A percentile compares a stretch with the other conserved stretches of the same genome.
These are phyloP conservation scores for Beauveria sp. DNA, from an alignment of 2,329 filamentous ascomycete species.

Conservation along the genomic window DNA sequence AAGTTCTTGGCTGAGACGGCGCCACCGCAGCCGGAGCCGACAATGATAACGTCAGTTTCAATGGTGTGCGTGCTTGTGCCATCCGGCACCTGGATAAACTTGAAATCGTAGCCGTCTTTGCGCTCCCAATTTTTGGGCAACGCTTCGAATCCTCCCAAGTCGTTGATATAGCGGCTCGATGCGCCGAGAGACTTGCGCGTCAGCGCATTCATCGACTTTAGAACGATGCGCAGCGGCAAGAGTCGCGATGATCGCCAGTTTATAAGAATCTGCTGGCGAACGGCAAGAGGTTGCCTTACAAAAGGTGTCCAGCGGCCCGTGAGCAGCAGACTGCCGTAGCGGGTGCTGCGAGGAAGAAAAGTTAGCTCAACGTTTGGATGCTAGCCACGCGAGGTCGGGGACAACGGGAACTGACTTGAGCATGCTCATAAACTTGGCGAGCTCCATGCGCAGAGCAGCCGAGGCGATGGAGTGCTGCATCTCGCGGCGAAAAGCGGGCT, in stretches of 20 bases:
- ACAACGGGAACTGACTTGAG: slow-evolving; percentile 34
- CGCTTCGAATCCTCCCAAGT: slow-evolving; percentile 50
- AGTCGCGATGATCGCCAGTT: slow-evolving; percentile 54
- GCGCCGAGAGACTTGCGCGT: slow-evolving; percentile 48
- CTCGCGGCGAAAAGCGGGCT: slow-evolving; percentile 44
- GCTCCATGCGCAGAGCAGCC: slow-evolving; percentile 27
- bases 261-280: slow-evolving; percentile 55
- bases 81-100: slow-evolving; percentile 51
- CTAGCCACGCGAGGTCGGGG: background rate
- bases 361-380: background rate
- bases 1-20: slow-evolving; percentile 75
- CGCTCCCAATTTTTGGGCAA: slow-evolving; percentile 40
- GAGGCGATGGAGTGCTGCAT: slow-evolving; percentile 35
- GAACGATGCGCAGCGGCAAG: slow-evolving; percentile 44
- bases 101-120: slow-evolving; percentile 45
- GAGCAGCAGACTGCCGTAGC: slow-evolving; percentile 53
- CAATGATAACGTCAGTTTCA: slow-evolving; percentile 73
- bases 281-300: slow-evolving; percentile 49
- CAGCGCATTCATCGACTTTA: slow-evolving; percentile 47
- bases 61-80: slow-evolving; percentile 46
- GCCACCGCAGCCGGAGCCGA: slow-evolving; percentile 83
- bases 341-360: slow-evolving; percentile 38
- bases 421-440: slow-evolving; percentile 32
- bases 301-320: slow-evolving; percentile 61
- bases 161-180: slow-evolving; percentile 45